Conservation (phyloP, 2,329 filamentous ascomycete genomes). For the Monilinia laxa region DNA sequence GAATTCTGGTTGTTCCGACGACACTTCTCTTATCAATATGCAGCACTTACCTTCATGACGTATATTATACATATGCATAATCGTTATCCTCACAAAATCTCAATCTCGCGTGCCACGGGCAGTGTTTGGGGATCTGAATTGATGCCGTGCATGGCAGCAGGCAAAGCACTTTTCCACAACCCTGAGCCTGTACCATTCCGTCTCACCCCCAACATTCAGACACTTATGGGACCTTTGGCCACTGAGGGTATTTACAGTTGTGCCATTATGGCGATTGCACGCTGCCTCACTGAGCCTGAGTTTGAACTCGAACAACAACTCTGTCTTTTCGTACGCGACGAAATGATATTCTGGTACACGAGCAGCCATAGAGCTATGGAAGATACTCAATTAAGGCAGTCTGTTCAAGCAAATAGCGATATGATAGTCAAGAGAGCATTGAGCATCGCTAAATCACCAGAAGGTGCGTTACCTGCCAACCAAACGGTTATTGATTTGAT, state of each 20-base stretch:
- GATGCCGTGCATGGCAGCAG: constrained; percentile 81
- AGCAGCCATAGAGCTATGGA: constrained; percentile 67
- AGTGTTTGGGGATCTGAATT: constrained; percentile 97
- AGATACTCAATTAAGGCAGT: constrained; percentile 66
- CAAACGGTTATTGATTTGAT: constrained; percentile 96
- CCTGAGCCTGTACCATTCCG: constrained; percentile 96
- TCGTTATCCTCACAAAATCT: constrained; percentile 92
- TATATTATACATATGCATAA: constrained; percentile 97
- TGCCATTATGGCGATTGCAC: constrained; percentile 92
- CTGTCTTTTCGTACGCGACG: constrained; percentile 91
- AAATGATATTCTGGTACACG: constrained; percentile 97
- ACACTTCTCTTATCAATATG: constrained; percentile 94
- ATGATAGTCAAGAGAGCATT: constrained; percentile 88
- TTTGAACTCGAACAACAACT: constrained; percentile 93
- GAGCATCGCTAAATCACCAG: constrained; percentile 70
- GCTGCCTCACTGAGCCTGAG: constrained; percentile 86
- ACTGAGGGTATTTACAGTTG: constrained; percentile 96
- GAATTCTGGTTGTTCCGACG: constrained; percentile 99
- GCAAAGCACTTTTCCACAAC: constrained; percentile 89
- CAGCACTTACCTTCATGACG: constrained; percentile 95
- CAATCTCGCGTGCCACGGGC: constrained; percentile 81
- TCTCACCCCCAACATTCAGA: constrained; percentile 92
- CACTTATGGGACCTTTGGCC: constrained; percentile 90
- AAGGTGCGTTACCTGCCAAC: constrained; percentile 84
- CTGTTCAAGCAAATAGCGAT: constrained; percentile 82